These are phyloP conservation scores for Mallotus nudiflorus DNA, from an alignment of 345 rosid genomes.

Conservation along the genomic window DNA sequence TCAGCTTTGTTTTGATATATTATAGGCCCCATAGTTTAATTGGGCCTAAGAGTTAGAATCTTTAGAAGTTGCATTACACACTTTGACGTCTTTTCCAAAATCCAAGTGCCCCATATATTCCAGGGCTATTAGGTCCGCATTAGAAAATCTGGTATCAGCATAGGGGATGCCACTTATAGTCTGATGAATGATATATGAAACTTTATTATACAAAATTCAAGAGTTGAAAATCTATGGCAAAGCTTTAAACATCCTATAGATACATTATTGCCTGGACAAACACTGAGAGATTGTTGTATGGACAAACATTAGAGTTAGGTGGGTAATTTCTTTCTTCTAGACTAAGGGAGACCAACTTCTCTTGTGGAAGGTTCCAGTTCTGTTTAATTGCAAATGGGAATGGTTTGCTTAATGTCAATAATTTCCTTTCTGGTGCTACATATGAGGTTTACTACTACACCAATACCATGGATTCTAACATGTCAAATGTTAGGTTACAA, in stretches of 20 bases:
- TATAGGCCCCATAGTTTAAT: too few species aligned
- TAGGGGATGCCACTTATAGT: slow-evolving; percentile 17
- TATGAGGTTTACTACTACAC: slow-evolving; percentile 29
- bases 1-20: too few species aligned
- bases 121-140: too few species aligned
- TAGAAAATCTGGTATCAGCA: not conserved
- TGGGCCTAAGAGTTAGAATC: too few species aligned
- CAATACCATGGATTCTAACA: slow-evolving; percentile 1
- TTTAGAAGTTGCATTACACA: too few species aligned
- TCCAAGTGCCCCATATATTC: too few species aligned
- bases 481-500: slow-evolving; percentile 23
- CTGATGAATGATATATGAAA: slow-evolving; percentile 30
- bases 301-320: too few species aligned
- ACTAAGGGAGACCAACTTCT: slow-evolving; percentile 28
- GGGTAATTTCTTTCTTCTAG: slow-evolving; percentile 23
- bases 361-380: slow-evolving; percentile 41
- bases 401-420: slow-evolving; percentile 27
- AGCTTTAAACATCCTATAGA: slow-evolving; percentile 37
- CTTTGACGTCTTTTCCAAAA: too few species aligned
- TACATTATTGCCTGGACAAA: slow-evolving; percentile 41
- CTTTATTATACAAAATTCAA: slow-evolving; percentile 19
- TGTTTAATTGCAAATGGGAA: slow-evolving; percentile 27
- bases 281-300: too few species aligned
- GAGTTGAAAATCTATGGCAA: slow-evolving; percentile 24
- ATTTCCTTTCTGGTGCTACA: slow-evolving; percentile 15